Evolutionary conservation across 305 asterid species (phyloP), one percentile per base, ranked within the genome.

Genomic region (Galium porrigens): DNA sequence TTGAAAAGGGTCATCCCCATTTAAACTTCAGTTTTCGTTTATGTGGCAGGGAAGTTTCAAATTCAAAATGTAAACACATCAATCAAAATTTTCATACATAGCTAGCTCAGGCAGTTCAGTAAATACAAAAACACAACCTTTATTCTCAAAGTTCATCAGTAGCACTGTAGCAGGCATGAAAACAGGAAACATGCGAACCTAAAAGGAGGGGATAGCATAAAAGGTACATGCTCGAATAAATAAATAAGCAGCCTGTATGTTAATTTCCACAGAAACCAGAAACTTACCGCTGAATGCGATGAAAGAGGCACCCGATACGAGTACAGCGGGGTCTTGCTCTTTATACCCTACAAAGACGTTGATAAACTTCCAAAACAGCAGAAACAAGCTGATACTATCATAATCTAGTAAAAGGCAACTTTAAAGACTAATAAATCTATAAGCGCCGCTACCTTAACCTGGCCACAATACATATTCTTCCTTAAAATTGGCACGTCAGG

Each of bases 281-380:
- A 71, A 44, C 71, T 56, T 74, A 80, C 84, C 72, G 30, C 20
- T 36, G 61, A 74, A 69, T 67, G 68, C 18, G 78, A 74, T 56
- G 82, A 69, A 15, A 68, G 69, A 42, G 68, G 46, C 27, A 39
- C 42, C 67, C 54, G 58, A 52, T 66, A 58, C 8, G 73, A 69
- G 55, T 67, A 67, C 49, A 57, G 20, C 5, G 44, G 76, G 51
- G 63, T 58, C 74, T 69, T 80, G 25, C 71, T 70, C 67, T 41
- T 33, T 59, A 52, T 27, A 37, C 82, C 77, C 84, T 77, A 29
- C 5, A 60, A 49, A 69, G 12, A 51, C 56, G 25, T n/a, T 61
- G 48, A 58, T 32, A 51, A 32, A 22, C n/a, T 32, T 58, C n/a
- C 48, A 3, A 39, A 30, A 60, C 30, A 14, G 37, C 63, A 58